Evolutionary conservation across 768 basidiomycete genomes (phyloP).

Genomic region (Fomitopsis serialis): DNA sequence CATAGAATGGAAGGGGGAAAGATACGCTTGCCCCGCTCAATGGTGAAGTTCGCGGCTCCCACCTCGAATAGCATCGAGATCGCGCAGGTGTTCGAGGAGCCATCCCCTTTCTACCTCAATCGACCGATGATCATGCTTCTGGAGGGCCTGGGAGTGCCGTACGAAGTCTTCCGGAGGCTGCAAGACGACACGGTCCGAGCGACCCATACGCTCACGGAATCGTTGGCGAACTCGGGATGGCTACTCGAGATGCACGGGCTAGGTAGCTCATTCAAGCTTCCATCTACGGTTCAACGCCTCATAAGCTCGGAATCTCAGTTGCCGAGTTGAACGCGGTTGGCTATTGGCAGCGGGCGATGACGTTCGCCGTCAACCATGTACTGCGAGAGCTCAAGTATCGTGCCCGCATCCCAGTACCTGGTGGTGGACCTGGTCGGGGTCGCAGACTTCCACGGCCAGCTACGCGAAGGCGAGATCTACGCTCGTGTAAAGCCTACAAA

Average conservation of each 20-base stretch:
- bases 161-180: conserved; percentile 44
- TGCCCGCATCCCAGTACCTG: conserved; percentile 66
- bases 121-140: conserved; percentile 64
- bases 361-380: conserved; percentile 53
- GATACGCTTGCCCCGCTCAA: conserved; percentile 50
- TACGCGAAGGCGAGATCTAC: conserved; percentile 56
- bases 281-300: conserved; percentile 46
- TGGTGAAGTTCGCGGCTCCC: conserved; percentile 62
- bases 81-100: conserved; percentile 56
- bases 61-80: conserved; percentile 50
- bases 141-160: conserved; percentile 52
- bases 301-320: conserved; percentile 36
- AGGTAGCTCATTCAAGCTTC: conserved; percentile 50
- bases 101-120: conserved; percentile 53
- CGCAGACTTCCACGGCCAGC: conserved; percentile 54
- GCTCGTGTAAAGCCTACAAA: conserved; percentile 45
- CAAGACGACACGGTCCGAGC: conserved; percentile 48
- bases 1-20: conserved; percentile 40
- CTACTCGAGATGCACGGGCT: conserved; percentile 55
- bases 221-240: conserved; percentile 38
- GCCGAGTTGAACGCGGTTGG: conserved; percentile 28
- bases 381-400: conserved; percentile 57
- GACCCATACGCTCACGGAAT: conserved; percentile 35
- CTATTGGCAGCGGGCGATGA: conserved; percentile 49
- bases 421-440: conserved; percentile 76